A percentile compares a stretch with the other conserved stretches of the same genome.
Conservation (phyloP, 1,284 basidiomycete genomes). For the Exobasidium cylindrosporum region DNA sequence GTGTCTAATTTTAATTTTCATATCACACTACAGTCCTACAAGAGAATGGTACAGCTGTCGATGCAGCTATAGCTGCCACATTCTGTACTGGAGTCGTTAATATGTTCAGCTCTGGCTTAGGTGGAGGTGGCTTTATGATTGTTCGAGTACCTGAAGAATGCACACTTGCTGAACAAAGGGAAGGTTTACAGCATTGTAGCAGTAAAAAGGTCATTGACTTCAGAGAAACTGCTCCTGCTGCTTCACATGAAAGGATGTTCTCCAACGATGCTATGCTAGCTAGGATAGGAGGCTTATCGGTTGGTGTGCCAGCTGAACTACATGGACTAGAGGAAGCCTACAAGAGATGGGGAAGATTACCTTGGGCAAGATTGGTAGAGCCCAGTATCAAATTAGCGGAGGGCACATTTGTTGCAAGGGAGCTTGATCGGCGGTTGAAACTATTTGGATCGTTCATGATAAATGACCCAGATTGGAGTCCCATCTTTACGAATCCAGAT, state of each 20-base stretch:
- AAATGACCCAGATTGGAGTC: constrained; percentile 71
- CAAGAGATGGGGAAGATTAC: constrained; percentile 70
- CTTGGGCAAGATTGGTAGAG: constrained; percentile 73
- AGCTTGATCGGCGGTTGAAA: constrained; percentile 70
- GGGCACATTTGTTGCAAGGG: constrained; percentile 72
- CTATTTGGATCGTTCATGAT: constrained; percentile 67
- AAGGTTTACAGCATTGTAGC: not conserved
- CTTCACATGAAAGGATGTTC: constrained; percentile 70
- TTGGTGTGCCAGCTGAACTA: constrained; percentile 79
- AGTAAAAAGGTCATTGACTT: constrained; percentile 66
- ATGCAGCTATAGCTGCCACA: constrained; percentile 70
- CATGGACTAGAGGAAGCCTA: constrained; percentile 77
- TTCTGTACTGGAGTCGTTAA: constrained; percentile 28
- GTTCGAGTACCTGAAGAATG: constrained; percentile 66
- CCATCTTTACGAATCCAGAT: constrained; percentile 19
- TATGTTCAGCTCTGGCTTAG: constrained; percentile 76
- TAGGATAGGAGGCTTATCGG: constrained; percentile 60
- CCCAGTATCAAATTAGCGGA: constrained; percentile 63
- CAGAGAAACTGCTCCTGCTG: constrained; percentile 76
- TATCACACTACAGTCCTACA: no score
- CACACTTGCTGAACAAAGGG: not conserved
- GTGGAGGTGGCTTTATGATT: constrained; percentile 88
- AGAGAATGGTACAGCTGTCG: constrained; percentile 84
- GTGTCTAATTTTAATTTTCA: constrained; percentile 10
- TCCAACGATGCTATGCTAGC: constrained; percentile 58